Base-by-base conservation (phyloP, 1,284 basidiomycete species). In the Phlebopus sp. region DNA sequence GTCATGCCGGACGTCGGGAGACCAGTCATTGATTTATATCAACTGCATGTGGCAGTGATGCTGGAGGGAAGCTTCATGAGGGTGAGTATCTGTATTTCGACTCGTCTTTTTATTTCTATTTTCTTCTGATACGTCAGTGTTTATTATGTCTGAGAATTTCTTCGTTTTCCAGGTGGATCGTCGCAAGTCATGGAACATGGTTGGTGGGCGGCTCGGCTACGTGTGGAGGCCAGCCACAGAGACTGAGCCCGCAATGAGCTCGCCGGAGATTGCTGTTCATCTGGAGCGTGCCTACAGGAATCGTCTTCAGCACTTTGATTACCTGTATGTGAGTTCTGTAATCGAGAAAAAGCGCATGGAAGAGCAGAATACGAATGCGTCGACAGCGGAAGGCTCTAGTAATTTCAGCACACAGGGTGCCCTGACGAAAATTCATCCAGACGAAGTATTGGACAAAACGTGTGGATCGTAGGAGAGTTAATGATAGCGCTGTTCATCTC, bases 271-370 rank as follows among this genome's bases (percentile, higher is more conserved):
- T 39, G 61, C 64, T 10, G 36, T 17, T 37, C 64, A 66, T 30
- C 43, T 65, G 10, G 54, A 65, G 41, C 62, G 58, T 30, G 52
- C 30, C 1, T 68, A 66, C 53, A 55, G 36, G 42, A 62, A 67
- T 43, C 59, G 63, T 19, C 59, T 67, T 34, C 55, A 66, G 42
- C 59, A 67, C 52, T 68, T 67, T 48, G 63, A 67, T 49, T 65
- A 66, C 45, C 59, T 64, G 51, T 67, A 66, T 49, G 66, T 68
- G 51, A 59, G 59, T 41, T 63, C 61, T 29, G 65, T 63, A 37
- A 41, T 64, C 37, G 64, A 64, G 36, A 67, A 64, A 51, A 63
- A 63, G 53, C 59, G 61, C 57, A 67, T 64, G 54, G 63, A 55
- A 52, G 64, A 67, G 43, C 59, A 66, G 51, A 67, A 49, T 51